A percentile compares a stretch with the other conserved stretches of the same genome.
Evolutionary conservation across 345 rosid species (phyloP).

Genomic region (Theobroma cacao): DNA sequence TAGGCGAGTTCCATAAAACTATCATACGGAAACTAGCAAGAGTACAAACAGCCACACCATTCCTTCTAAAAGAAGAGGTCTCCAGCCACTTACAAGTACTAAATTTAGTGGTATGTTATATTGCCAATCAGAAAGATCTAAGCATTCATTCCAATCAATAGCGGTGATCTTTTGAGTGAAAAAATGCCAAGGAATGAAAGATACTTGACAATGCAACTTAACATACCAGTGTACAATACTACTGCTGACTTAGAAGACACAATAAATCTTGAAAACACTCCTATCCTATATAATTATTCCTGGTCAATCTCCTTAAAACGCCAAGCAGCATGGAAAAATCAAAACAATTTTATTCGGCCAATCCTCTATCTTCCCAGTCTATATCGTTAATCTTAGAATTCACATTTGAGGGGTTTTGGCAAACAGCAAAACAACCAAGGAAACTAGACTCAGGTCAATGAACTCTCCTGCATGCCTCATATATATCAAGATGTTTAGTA

Average conservation of each 20-base stretch:
- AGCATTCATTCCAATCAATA: background rate
- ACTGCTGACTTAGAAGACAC: background rate
- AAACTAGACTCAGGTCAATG: background rate
- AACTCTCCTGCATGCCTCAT: background rate
- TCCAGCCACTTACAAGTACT: background rate
- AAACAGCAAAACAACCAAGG: background rate
- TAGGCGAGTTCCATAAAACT: too few relatives aligned
- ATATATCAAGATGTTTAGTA: background rate
- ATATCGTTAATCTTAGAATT: background rate
- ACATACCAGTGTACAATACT: background rate
- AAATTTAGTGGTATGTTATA: too few relatives aligned
- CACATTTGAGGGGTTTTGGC: background rate
- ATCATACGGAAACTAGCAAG: too few relatives aligned
- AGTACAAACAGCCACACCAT: too few relatives aligned
- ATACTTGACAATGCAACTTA: background rate
- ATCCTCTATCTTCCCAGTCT: too few relatives aligned
- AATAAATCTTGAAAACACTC: too few relatives aligned
- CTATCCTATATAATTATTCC: background rate
- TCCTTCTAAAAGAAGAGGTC: too few relatives aligned
- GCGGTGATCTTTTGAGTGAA: background rate
- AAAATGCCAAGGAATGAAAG: background rate
- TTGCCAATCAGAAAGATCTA: background rate
- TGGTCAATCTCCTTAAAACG: too few relatives aligned
- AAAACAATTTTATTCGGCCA: background rate
- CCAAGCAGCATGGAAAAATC: background rate